phyloP scores from a whole-genome alignment of 1,284 basidiomycete species.

The Papiliotrema nemorosa region DNA sequence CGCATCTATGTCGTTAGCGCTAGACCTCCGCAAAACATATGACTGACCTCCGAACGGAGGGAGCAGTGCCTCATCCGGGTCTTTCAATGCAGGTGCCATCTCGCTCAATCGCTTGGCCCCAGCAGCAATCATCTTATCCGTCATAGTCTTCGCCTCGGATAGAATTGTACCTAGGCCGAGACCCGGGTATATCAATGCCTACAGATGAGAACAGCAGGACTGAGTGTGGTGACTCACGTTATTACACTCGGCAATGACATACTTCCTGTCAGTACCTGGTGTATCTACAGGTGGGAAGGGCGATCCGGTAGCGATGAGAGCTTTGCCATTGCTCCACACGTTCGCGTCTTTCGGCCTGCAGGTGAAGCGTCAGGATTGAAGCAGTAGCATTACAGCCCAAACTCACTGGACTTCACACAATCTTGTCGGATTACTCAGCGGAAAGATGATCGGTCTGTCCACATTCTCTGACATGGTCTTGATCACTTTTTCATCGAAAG shows the following conservation, averaged over 20 bases:
- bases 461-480: slow-evolving; percentile 64
- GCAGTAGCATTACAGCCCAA: neutral
- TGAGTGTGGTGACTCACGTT: slow-evolving; percentile 19
- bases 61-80: slow-evolving; percentile 56
- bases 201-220: neutral
- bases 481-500: slow-evolving; percentile 72
- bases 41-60: slow-evolving; percentile 45
- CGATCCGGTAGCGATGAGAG: slow-evolving; percentile 73
- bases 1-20: slow-evolving; percentile 56
- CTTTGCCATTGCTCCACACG: slow-evolving; percentile 71
- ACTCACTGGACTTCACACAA: slow-evolving; percentile 62
- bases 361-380: slow-evolving; percentile 3
- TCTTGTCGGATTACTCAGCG: slow-evolving; percentile 70
- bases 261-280: slow-evolving; percentile 57
- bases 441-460: slow-evolving; percentile 74
- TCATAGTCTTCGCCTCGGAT: slow-evolving; percentile 40
- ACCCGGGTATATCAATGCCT: slow-evolving; percentile 74
- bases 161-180: slow-evolving; percentile 67
- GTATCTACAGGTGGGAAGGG: slow-evolving; percentile 73
- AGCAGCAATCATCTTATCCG: slow-evolving; percentile 55
- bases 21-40: neutral
- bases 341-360: slow-evolving; percentile 57
- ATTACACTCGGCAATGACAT: slow-evolving; percentile 48
- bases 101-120: slow-evolving; percentile 64
- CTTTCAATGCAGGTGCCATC: slow-evolving; percentile 65